Conservation (phyloP, 352 stramenopile species). For the Plasmopara halstedii region DNA sequence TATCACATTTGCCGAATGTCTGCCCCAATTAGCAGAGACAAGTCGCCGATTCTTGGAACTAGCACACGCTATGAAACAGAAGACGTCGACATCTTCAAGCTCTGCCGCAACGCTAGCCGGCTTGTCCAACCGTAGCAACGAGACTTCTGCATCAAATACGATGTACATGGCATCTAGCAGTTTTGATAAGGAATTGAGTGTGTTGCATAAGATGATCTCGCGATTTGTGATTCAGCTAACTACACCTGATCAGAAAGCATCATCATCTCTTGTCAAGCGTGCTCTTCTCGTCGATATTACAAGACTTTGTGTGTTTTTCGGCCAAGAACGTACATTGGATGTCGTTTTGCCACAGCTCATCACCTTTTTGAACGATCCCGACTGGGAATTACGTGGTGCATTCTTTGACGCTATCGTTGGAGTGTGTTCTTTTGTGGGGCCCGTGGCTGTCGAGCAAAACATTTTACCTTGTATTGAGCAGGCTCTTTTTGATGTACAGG, state of each 20-base stretch:
- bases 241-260: constrained; percentile 80
- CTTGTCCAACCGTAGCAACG: constrained; percentile 27
- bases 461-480: constrained; percentile 97
- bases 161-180: constrained; percentile 70
- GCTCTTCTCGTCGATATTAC: constrained; percentile 92
- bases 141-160: constrained; percentile 19
- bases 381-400: constrained; percentile 83
- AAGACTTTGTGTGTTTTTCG: constrained; percentile 96
- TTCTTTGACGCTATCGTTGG: constrained; percentile 93
- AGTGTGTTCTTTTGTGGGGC: constrained; percentile 92
- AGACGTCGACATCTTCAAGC: constrained; percentile 35
- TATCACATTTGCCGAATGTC: constrained; percentile 92
- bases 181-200: constrained; percentile 90
- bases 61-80: constrained; percentile 81
- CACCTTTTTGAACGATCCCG: constrained; percentile 95
- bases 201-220: constrained; percentile 90
- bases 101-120: constrained; percentile 32
- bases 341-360: constrained; percentile 96
- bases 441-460: constrained; percentile 91
- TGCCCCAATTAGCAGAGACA: constrained; percentile 89
- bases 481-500: constrained; percentile 93
- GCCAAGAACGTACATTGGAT: constrained; percentile 89
- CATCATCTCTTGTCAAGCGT: constrained; percentile 91
- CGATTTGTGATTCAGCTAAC: constrained; percentile 92
- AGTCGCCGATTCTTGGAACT: constrained; percentile 93